Evolutionary conservation across 225 moss, liverwort and hornwort genomes (phyloP).

Genomic region (Asterella californica): DNA sequence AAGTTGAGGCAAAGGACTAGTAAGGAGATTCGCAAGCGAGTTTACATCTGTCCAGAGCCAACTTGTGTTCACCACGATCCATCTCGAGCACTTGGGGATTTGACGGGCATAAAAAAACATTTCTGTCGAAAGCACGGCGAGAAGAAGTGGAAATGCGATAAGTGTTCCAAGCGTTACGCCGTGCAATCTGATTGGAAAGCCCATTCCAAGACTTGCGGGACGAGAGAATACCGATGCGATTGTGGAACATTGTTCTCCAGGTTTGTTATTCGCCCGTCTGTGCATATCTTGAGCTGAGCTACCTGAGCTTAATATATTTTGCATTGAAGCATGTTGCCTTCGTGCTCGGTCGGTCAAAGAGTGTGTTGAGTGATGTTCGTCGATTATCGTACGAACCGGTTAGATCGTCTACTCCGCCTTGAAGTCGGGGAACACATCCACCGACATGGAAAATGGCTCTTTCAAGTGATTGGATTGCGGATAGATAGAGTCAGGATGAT

Average conservation of each 20-base stretch:
- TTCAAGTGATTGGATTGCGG: background rate
- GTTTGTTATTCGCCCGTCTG: slow-evolving; percentile 34
- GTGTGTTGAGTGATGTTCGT: background rate
- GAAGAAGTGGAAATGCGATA: slow-evolving; percentile 99
- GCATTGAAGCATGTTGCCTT: background rate
- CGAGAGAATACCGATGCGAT: slow-evolving; percentile 99
- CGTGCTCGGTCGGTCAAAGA: background rate
- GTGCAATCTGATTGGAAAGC: slow-evolving; percentile 99
- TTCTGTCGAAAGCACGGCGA: slow-evolving; percentile 99
- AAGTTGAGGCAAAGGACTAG: slow-evolving; percentile 99
- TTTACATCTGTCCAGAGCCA: slow-evolving; percentile 98
- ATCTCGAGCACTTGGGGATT: slow-evolving; percentile 96
- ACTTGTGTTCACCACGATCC: slow-evolving; percentile 99
- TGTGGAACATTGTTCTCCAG: slow-evolving; percentile 99
- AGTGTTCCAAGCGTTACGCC: slow-evolving; percentile 99
- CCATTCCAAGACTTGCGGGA: slow-evolving; percentile 99
- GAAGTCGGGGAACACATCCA: background rate
- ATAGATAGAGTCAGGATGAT: background rate
- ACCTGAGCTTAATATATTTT: background rate
- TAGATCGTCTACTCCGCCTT: background rate
- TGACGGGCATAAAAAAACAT: slow-evolving; percentile 99
- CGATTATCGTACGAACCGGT: background rate
- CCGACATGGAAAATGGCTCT: background rate
- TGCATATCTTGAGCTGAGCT: slow-evolving; percentile 5
- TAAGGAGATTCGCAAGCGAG: slow-evolving; percentile 99